Percentiles rank a stretch among this genome's conserved stretches.
Conservation (phyloP, 495 filamentous ascomycete species). For the Xylaria flabelliformis region DNA sequence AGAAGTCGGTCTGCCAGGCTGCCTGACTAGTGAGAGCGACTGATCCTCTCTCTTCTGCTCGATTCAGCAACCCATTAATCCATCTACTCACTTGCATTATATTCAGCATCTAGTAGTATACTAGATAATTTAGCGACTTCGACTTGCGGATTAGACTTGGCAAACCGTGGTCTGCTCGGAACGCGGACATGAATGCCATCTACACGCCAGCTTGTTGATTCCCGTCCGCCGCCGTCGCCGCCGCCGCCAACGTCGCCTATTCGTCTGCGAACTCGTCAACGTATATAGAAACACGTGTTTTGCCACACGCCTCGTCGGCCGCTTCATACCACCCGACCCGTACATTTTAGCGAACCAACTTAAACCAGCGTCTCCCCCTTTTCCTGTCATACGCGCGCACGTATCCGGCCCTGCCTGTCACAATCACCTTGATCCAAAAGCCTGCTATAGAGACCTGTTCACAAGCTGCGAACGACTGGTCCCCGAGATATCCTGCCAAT, state of each 20-base stretch:
- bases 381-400: background rate
- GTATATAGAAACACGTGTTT: background rate
- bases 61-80: background rate
- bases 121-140: background rate
- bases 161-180: slow-evolving; percentile 2
- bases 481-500: background rate
- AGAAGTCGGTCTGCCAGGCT: slow-evolving; percentile 20
- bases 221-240: slow-evolving; percentile 4
- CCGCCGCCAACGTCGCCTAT: slow-evolving; percentile 10
- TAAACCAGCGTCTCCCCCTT: background rate
- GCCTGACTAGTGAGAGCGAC: background rate
- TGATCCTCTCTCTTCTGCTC: background rate
- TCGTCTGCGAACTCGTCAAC: slow-evolving; percentile 8
- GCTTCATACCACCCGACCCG: background rate
- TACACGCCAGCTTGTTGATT: slow-evolving; percentile 4
- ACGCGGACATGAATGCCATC: slow-evolving; percentile 1
- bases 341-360: slow-evolving; percentile 15
- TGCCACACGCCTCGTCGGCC: slow-evolving; percentile 4
- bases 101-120: background rate
- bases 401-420: background rate
- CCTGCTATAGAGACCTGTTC: background rate
- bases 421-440: background rate
- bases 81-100: too few relatives aligned
- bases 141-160: background rate
- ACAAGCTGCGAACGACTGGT: background rate